Percentiles rank a stretch among this genome's conserved stretches.
phyloP scores from a whole-genome alignment of 768 basidiomycete genomes.

The Lepiota brunneoincarnata region DNA sequence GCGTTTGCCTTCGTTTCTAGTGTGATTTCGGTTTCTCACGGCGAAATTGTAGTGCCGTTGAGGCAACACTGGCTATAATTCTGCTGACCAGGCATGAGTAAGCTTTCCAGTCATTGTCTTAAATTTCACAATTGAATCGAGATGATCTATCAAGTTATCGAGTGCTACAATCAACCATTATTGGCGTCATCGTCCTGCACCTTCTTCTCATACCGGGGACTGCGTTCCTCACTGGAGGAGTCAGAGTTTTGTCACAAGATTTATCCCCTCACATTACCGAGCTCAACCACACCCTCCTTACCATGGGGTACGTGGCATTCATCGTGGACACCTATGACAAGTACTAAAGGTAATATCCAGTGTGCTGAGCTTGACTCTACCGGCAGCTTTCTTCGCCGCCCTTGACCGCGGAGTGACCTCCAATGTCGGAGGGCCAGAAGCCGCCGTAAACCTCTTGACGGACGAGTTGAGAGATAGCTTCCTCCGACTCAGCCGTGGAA shows the following conservation, averaged over 20 bases:
- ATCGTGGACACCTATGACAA: neutral
- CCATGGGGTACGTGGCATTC: conserved; percentile 53
- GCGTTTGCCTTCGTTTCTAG: conserved; percentile 16
- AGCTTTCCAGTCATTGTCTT: conserved; percentile 23
- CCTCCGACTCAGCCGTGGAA: conserved; percentile 62
- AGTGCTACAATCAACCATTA: conserved; percentile 66
- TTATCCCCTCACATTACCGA: conserved; percentile 64
- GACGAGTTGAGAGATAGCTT: conserved; percentile 45
- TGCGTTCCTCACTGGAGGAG: conserved; percentile 71
- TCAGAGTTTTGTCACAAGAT: conserved; percentile 63
- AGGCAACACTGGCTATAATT: conserved; percentile 69
- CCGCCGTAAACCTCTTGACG: conserved; percentile 28
- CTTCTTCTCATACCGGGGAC: conserved; percentile 69
- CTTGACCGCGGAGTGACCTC: conserved; percentile 27
- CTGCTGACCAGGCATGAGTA: conserved; percentile 70
- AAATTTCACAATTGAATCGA: neutral
- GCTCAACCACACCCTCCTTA: conserved; percentile 67
- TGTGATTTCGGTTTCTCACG: conserved; percentile 4
- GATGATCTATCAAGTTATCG: conserved; percentile 39
- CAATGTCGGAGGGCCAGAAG: conserved; percentile 13
- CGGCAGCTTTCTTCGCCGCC: conserved; percentile 67
- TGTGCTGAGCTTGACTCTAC: conserved; percentile 60
- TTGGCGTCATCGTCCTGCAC: conserved; percentile 73
- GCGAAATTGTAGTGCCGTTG: conserved; percentile 48
- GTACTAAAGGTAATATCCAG: conserved; percentile 27